phyloP scores from a whole-genome alignment of 805 yeast species.

The Candida bentonensis region DNA sequence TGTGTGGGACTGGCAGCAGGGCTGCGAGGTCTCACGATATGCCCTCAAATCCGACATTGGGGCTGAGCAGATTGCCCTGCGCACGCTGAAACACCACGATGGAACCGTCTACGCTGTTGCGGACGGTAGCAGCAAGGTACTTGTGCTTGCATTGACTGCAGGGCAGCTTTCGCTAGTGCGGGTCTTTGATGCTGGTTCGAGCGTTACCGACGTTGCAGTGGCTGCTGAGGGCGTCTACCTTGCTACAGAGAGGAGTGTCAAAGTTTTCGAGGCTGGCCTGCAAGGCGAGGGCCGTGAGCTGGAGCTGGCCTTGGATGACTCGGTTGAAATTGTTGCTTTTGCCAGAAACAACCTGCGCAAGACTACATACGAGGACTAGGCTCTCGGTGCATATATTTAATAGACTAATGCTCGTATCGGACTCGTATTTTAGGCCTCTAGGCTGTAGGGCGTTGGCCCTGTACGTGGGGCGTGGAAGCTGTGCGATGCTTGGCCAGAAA shows the following conservation, averaged over 20 bases:
- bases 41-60: constrained; percentile 30
- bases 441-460: no score
- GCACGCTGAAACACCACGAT: constrained; percentile 3
- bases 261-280: background rate
- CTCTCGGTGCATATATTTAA: no score
- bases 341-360: constrained; percentile 6
- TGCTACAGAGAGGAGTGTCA: background rate
- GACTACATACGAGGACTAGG: no score
- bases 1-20: constrained; percentile 68
- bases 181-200: constrained; percentile 2
- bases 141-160: constrained; percentile 3
- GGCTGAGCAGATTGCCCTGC: constrained; percentile 9
- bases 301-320: constrained; percentile 1
- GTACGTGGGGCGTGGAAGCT: no score
- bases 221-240: constrained; percentile 4
- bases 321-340: constrained; percentile 1
- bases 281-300: background rate
- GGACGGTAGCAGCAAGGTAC: constrained; percentile 7
- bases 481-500: no score
- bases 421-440: no score
- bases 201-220: constrained; percentile 5
- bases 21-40: constrained; percentile 33
- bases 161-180: background rate
- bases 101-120: constrained; percentile 5
- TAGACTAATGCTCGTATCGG: no score